A percentile compares a stretch with the other conserved stretches of the same genome.
These are phyloP conservation scores for Canavalia gladiata DNA, from an alignment of 306 rosid genomes.

Conservation along the genomic window DNA sequence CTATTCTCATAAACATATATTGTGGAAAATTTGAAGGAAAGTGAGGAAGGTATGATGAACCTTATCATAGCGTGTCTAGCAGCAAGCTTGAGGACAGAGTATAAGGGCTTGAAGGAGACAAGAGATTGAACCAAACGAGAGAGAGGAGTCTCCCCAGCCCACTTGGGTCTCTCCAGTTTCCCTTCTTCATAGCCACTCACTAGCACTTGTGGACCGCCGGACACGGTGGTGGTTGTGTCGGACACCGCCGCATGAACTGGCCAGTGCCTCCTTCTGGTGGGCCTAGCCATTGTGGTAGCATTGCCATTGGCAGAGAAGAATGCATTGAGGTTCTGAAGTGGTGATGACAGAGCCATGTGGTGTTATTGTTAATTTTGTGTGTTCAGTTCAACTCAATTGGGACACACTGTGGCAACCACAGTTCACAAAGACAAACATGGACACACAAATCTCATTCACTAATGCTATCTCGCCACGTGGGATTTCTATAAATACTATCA, in stretches of 20 bases:
- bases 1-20: too few species aligned
- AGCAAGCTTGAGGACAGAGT: slow-evolving; percentile 69
- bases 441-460: slow-evolving; percentile 17
- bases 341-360: slow-evolving; percentile 56
- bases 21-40: not conserved
- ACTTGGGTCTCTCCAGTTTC: slow-evolving; percentile 57
- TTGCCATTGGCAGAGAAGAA: slow-evolving; percentile 38
- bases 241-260: slow-evolving; percentile 50
- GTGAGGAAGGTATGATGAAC: slow-evolving; percentile 38
- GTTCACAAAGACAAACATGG: not conserved
- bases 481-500: too few species aligned
- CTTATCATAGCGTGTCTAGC: slow-evolving; percentile 71
- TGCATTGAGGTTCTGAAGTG: slow-evolving; percentile 51
- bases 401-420: not conserved
- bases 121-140: slow-evolving; percentile 67
- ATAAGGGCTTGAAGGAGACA: slow-evolving; percentile 70
- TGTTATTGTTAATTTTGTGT: not conserved
- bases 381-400: not conserved
- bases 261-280: slow-evolving; percentile 15
- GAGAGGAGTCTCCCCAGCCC: slow-evolving; percentile 67
- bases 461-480: slow-evolving; percentile 44
- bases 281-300: slow-evolving; percentile 8
- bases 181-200: slow-evolving; percentile 58
- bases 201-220: not conserved
- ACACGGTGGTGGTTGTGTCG: slow-evolving; percentile 34